Percentiles rank a stretch among this genome's conserved stretches.
Conservation (phyloP, 2,329 filamentous ascomycete genomes). For the Aspergillus fumigatiaffinis region DNA sequence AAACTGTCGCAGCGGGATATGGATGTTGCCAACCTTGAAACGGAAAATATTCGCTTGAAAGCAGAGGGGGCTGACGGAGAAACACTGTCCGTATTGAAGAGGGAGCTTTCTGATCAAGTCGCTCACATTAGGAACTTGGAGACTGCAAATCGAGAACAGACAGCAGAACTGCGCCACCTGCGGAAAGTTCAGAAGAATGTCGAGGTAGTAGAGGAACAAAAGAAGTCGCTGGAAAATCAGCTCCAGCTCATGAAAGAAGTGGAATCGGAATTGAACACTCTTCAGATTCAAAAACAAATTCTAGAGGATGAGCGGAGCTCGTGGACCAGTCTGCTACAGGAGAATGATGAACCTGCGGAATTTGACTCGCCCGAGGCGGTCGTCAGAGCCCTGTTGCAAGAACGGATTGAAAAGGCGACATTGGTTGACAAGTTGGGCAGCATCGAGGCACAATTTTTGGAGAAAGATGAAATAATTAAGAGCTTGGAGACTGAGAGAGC, state of each 20-base stretch:
- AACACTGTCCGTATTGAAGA: slow-evolving; percentile 77
- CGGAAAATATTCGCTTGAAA: slow-evolving; percentile 77
- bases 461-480: slow-evolving; percentile 72
- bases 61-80: slow-evolving; percentile 84
- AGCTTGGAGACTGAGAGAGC: slow-evolving; percentile 66
- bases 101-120: slow-evolving; percentile 86
- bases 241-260: slow-evolving; percentile 70
- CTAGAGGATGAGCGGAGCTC: slow-evolving; percentile 82
- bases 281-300: slow-evolving; percentile 75
- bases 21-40: slow-evolving; percentile 70
- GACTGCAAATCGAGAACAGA: slow-evolving; percentile 72
- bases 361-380: slow-evolving; percentile 87
- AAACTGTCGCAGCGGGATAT: slow-evolving; percentile 66
- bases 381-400: slow-evolving; percentile 76
- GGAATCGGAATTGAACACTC: slow-evolving; percentile 72
- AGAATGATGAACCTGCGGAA: slow-evolving; percentile 60
- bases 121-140: slow-evolving; percentile 85
- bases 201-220: slow-evolving; percentile 93
- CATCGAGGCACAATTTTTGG: slow-evolving; percentile 70
- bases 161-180: slow-evolving; percentile 73
- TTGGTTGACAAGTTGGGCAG: slow-evolving; percentile 77
- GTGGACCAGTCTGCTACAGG: slow-evolving; percentile 82
- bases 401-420: slow-evolving; percentile 73
- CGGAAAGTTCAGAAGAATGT: slow-evolving; percentile 81
- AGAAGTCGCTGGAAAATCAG: slow-evolving; percentile 73